Evolutionary conservation across 2,329 filamentous ascomycete species (phyloP).

Genomic region (Aureobasidium zeae): DNA sequence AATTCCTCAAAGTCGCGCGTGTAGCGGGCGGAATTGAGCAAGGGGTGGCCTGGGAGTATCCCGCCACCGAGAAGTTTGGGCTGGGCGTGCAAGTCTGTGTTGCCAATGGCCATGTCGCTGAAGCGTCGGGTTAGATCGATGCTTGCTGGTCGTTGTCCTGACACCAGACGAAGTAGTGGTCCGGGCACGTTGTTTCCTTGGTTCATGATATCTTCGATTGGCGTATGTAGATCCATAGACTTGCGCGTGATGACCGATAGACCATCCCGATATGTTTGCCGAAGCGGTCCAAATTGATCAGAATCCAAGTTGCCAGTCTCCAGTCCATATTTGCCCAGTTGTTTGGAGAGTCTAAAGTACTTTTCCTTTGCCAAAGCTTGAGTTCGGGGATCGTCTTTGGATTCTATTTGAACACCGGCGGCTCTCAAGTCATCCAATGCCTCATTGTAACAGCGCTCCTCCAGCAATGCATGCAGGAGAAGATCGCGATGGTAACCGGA

Average conservation of each 20-base stretch:
- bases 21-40: conserved; percentile 36
- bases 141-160: conserved; percentile 2
- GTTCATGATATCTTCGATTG: background rate
- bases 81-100: conserved; percentile 5
- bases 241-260: conserved; percentile 25
- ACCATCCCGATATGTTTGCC: conserved; percentile 31
- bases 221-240: conserved; percentile 1
- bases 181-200: conserved; percentile 5
- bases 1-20: conserved; percentile 45
- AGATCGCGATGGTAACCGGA: conserved; percentile 26
- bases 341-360: conserved; percentile 32
- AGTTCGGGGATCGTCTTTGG: conserved; percentile 30
- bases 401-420: conserved; percentile 20
- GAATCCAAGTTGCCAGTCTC: conserved; percentile 31
- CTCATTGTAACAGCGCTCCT: conserved; percentile 35
- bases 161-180: conserved; percentile 12
- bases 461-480: conserved; percentile 38
- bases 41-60: conserved; percentile 18
- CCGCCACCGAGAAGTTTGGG: conserved; percentile 1
- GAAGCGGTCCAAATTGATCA: conserved; percentile 27
- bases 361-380: conserved; percentile 29
- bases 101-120: background rate
- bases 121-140: conserved; percentile 1
- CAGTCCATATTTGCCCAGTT: conserved; percentile 30
- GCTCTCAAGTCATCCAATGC: conserved; percentile 30